Conservation (phyloP, 768 basidiomycete species). For the Pleurotus cornucopiae region DNA sequence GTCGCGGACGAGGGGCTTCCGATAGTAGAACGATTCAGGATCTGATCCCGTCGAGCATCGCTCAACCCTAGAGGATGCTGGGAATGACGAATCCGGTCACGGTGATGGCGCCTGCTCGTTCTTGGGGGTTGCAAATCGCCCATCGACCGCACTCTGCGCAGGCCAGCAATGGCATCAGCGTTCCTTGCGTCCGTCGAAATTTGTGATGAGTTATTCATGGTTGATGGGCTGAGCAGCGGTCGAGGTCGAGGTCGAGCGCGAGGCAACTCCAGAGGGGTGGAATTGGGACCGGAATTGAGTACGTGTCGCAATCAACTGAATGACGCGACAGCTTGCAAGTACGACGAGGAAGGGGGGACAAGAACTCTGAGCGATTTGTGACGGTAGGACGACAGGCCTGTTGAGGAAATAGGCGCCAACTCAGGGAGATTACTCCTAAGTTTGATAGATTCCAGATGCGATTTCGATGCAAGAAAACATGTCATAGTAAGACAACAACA, state of each 20-base stretch:
- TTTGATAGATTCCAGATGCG: not conserved
- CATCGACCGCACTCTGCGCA: slow-evolving; percentile 35
- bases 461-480: not conserved
- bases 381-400: not conserved
- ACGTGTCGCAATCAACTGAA: slow-evolving; percentile 1
- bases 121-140: slow-evolving; percentile 30
- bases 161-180: slow-evolving; percentile 7
- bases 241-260: too few species aligned
- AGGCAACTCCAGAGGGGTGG: not conserved
- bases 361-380: too few species aligned
- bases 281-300: not conserved
- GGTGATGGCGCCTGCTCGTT: slow-evolving; percentile 2
- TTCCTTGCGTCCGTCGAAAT: slow-evolving; percentile 15
- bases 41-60: not conserved
- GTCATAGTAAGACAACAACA: not conserved
- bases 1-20: not conserved
- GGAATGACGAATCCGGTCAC: slow-evolving; percentile 7
- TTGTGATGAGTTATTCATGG: not conserved
- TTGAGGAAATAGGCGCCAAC: slow-evolving; percentile 4
- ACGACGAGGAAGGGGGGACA: too few species aligned
- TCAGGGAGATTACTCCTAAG: too few species aligned
- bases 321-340: not conserved
- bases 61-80: slow-evolving; percentile 2
- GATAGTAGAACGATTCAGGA: not conserved
- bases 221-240: not conserved